Percentiles rank a stretch among this genome's conserved stretches.
These are phyloP conservation scores for Acmispon strigosus DNA, from an alignment of 306 rosid genomes.

Conservation along the genomic window DNA sequence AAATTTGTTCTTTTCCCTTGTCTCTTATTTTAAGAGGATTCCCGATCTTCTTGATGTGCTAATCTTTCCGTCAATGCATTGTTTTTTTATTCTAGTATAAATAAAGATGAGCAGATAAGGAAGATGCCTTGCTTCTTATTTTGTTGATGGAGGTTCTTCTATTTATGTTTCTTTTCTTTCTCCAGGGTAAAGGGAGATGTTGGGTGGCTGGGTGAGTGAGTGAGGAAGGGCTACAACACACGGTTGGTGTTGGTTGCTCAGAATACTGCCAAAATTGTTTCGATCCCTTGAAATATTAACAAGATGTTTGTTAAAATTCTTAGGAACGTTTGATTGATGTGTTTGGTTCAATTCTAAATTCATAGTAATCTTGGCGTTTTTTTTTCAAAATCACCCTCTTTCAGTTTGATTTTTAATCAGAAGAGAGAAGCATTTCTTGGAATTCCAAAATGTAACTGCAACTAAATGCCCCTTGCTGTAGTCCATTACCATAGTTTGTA, in stretches of 20 bases:
- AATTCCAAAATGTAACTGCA: slow-evolving; percentile 1
- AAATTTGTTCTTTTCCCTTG: neutral
- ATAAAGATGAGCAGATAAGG: neutral
- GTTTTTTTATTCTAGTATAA: neutral
- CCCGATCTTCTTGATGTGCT: neutral
- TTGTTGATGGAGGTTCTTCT: neutral
- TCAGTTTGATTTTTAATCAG: neutral
- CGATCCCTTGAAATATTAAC: neutral
- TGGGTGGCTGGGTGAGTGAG: neutral
- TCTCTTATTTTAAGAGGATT: slow-evolving; percentile 8
- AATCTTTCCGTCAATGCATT: neutral
- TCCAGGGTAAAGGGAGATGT: neutral
- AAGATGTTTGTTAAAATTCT: slow-evolving; percentile 11
- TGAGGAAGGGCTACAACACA: neutral
- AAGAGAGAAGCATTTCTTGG: neutral
- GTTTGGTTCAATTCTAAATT: neutral
- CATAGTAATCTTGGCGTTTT: neutral
- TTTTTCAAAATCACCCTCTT: neutral
- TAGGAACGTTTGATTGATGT: neutral
- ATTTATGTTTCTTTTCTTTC: neutral
- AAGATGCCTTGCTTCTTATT: neutral
- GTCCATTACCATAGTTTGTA: neutral
- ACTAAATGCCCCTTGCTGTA: neutral
- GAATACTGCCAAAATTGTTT: neutral
- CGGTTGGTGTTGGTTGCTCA: neutral